Evolutionary conservation across 352 stramenopile species (phyloP).

Genomic region (Phytophthora sojae): DNA sequence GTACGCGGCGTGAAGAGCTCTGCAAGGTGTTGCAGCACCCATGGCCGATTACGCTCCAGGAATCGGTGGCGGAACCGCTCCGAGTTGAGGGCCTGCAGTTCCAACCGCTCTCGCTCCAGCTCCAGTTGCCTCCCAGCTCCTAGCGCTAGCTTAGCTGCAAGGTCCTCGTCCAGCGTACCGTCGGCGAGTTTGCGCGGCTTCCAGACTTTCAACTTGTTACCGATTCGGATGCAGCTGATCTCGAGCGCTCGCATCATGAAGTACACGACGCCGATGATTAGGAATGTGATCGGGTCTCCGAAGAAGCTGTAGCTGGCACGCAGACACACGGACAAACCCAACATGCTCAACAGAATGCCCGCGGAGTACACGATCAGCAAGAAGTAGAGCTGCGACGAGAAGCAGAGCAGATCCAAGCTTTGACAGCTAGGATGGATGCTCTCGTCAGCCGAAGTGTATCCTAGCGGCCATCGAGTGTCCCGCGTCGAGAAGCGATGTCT

Average conservation of each 20-base stretch:
- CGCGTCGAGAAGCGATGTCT: conserved; percentile 95
- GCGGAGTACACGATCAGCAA: conserved; percentile 84
- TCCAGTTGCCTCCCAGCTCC: conserved; percentile 94
- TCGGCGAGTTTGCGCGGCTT: conserved; percentile 89
- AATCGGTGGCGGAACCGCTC: conserved; percentile 97
- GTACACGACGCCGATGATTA: conserved; percentile 91
- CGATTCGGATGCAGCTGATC: conserved; percentile 64
- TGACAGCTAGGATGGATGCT: conserved; percentile 94
- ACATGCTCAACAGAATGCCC: conserved; percentile 93
- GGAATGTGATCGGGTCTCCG: conserved; percentile 89
- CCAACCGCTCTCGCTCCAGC: conserved; percentile 95
- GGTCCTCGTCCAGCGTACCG: conserved; percentile 96
- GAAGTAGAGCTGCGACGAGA: conserved; percentile 95
- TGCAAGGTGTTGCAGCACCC: conserved; percentile 96
- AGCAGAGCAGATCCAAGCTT: conserved; percentile 95
- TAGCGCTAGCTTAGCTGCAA: conserved; percentile 94
- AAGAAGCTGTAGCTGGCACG: conserved; percentile 95
- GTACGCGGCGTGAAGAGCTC: conserved; percentile 96
- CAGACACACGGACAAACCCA: conserved; percentile 94
- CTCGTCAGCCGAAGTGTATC: conserved; percentile 82
- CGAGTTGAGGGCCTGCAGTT: conserved; percentile 97
- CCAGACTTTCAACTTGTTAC: conserved; percentile 91
- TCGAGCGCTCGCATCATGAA: conserved; percentile 77
- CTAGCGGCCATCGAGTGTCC: conserved; percentile 94
- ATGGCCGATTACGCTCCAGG: conserved; percentile 96